Evolutionary conservation across 768 basidiomycete genomes (phyloP), one percentile per base, ranked within the genome.

Genomic region (Trametes punicea): DNA sequence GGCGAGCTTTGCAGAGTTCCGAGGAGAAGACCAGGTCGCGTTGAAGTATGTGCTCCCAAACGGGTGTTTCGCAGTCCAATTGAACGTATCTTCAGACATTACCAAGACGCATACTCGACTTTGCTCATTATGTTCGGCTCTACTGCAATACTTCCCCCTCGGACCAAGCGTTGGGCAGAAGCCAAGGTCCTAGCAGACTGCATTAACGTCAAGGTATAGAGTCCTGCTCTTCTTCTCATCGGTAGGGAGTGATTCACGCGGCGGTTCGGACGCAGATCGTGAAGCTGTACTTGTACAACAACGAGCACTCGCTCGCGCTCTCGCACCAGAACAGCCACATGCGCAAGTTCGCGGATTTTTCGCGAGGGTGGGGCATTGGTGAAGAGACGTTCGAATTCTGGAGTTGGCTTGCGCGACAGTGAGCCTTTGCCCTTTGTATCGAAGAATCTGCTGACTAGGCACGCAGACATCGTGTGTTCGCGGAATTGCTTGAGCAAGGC

Each of bases 131-230:
- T 97, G 88, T 96, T 98, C 66, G 84, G 86, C 2, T 93, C 92
- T 6, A 88, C 88, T 2, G 84, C 85, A 4, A 88, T 90, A 46
- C 74, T 97, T 7, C 91, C 90, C 1, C 93, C 94, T 5, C 82
- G 96, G 8, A 98, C 94, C 1, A 99, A 98, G 68, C 81, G 96
- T 27, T 98, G 96, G 96, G 94, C 95, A 15, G 97, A 99, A 70
- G 96, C 96, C 3, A 97, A 95, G 70, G 97, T 98, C 2, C 79
- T 98, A 2, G 93, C 92, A 0, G 97, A 99, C 67, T 90, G 92
- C 61, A 86, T 98, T 59, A 90, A 87, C 56, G 76, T 97, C 67
- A 95, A 97, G 76, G 94, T 91, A 58, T 53, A 72, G 57, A 39
- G 18, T 26, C 15, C 9, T 13, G 25, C 8, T 25, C 4, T n/a